Evolutionary conservation across 176 grass and related monocot genomes (phyloP).

Genomic region (Typha latifolia): DNA sequence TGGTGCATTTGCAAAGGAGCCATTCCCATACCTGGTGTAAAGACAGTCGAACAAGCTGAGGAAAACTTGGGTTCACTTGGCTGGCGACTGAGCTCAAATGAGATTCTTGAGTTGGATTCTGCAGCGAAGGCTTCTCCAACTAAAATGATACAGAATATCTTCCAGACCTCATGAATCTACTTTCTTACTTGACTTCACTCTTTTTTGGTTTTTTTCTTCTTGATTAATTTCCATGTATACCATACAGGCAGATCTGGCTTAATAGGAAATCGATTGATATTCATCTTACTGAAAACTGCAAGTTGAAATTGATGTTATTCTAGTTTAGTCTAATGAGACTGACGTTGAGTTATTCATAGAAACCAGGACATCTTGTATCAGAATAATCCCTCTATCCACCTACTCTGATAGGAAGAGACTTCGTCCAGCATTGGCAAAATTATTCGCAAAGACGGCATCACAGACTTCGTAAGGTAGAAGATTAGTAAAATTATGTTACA

Average conservation of each 20-base stretch:
- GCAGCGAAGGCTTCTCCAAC: constrained; percentile 52
- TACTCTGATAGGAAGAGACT: too few species aligned
- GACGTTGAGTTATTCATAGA: too few species aligned
- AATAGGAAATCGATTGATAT: too few species aligned
- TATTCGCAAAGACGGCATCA: neutral
- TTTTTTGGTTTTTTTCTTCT: neutral
- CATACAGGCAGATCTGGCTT: neutral
- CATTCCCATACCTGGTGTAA: constrained; percentile 75
- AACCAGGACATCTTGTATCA: too few species aligned
- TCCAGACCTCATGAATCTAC: constrained; percentile 56
- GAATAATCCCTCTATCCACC: too few species aligned
- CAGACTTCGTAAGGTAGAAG: neutral
- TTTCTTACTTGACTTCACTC: neutral
- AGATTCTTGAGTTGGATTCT: constrained; percentile 65
- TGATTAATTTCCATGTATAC: neutral
- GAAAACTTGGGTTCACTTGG: constrained; percentile 77
- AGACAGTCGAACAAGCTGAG: constrained; percentile 52
- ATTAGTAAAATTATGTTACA: neutral
- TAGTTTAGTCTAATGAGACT: too few species aligned
- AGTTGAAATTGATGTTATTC: too few species aligned
- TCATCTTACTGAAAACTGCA: too few species aligned
- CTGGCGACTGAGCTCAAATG: constrained; percentile 50
- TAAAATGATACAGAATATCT: constrained; percentile 91
- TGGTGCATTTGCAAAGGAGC: constrained; percentile 94
- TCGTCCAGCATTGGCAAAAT: neutral